Conservation (phyloP, 768 basidiomycete genomes). For the Mrakia gelida region DNA sequence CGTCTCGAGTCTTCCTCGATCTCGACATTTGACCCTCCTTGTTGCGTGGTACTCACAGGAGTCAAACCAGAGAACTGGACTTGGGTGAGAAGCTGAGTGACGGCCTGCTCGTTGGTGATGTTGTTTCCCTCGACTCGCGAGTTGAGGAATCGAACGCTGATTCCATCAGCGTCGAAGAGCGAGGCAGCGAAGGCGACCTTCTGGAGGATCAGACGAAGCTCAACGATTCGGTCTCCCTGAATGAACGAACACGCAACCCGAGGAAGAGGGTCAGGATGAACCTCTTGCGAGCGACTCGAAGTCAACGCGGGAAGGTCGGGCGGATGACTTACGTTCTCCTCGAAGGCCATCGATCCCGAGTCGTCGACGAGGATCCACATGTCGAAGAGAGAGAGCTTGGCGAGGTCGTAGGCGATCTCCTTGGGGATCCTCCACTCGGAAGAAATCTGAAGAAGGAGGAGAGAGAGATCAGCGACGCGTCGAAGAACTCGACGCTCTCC, state of each 20-base stretch:
- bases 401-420: slow-evolving; percentile 46
- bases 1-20: background rate
- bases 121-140: slow-evolving; percentile 34
- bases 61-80: slow-evolving; percentile 43
- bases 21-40: background rate
- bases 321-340: background rate
- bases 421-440: slow-evolving; percentile 42
- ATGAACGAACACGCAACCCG: background rate
- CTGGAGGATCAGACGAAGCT: slow-evolving; percentile 42
- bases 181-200: slow-evolving; percentile 45
- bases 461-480: background rate
- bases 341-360: slow-evolving; percentile 9
- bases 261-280: background rate
- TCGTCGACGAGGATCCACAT: slow-evolving; percentile 37
- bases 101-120: slow-evolving; percentile 23
- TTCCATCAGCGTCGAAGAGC: slow-evolving; percentile 48
- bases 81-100: slow-evolving; percentile 36
- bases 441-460: slow-evolving; percentile 36
- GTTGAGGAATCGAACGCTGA: slow-evolving; percentile 48
- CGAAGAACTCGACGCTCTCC: background rate
- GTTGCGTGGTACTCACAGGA: slow-evolving; percentile 2
- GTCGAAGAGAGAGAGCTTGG: slow-evolving; percentile 47
- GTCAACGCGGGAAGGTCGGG: background rate
- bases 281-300: background rate
- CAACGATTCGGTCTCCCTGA: slow-evolving; percentile 47